Evolutionary conservation across 306 rosid genomes (phyloP).

Genomic region (Inga leiocalycina): DNA sequence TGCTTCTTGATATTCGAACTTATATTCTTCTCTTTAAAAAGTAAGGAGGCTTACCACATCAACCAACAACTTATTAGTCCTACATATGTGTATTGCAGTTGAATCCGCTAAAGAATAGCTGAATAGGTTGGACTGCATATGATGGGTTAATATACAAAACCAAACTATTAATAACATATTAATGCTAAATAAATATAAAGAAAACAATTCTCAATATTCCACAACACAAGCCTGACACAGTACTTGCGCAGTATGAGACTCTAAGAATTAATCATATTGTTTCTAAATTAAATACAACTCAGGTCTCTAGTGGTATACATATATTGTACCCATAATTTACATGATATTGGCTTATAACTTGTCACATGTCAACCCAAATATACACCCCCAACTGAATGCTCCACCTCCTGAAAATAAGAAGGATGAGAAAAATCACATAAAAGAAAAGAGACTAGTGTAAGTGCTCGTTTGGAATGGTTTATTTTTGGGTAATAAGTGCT

Average conservation of each 20-base stretch:
- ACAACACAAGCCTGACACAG: not conserved
- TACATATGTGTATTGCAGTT: not conserved
- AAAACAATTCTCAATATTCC: constrained; percentile 1
- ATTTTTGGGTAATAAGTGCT: too few species aligned
- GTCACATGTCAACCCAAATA: constrained; percentile 5
- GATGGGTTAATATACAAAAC: not conserved
- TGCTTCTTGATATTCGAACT: too few species aligned
- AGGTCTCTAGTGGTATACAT: constrained; percentile 5
- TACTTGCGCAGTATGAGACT: constrained; percentile 1
- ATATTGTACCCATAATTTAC: constrained; percentile 8
- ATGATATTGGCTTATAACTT: constrained; percentile 1
- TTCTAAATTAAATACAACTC: not conserved
- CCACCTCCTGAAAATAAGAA: constrained; percentile 33
- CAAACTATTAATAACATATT: not conserved
- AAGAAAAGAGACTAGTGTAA: not conserved
- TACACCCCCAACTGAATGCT: constrained; percentile 10
- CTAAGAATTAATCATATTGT: constrained; percentile 1
- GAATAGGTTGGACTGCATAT: not conserved
- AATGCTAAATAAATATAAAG: constrained; percentile 11
- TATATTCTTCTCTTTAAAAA: too few species aligned
- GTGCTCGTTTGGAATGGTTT: too few species aligned
- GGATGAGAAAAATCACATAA: not conserved
- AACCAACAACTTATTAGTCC: too few species aligned
- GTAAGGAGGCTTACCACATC: too few species aligned
- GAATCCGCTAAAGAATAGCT: not conserved